A percentile compares a stretch with the other conserved stretches of the same genome.
phyloP scores from a whole-genome alignment of 2,329 filamentous ascomycete genomes.

The Talaromyces atroroseus region DNA sequence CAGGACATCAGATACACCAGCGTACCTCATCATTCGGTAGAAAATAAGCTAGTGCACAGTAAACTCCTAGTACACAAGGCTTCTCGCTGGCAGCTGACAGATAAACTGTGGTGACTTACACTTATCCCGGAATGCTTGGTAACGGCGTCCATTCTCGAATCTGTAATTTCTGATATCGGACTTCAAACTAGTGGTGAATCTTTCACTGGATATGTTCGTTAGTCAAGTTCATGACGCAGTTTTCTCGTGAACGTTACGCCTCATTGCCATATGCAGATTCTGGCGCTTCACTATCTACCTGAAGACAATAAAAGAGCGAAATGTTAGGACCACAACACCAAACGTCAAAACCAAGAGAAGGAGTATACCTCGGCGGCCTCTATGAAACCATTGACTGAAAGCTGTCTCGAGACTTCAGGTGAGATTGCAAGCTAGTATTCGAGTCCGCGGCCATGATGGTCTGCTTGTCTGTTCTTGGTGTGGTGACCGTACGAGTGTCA shows the following conservation, averaged over 20 bases:
- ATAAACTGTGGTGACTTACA: constrained; percentile 24
- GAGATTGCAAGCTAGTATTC: neutral
- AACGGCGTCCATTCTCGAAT: constrained; percentile 19
- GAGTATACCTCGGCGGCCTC: constrained; percentile 9
- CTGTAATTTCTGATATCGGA: constrained; percentile 16
- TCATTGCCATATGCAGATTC: constrained; percentile 12
- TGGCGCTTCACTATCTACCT: constrained; percentile 7
- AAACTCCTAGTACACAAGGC: constrained; percentile 1
- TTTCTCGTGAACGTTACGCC: neutral
- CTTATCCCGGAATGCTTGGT: constrained; percentile 28
- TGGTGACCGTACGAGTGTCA: neutral
- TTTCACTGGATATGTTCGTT: constrained; percentile 1
- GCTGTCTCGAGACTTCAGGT: neutral
- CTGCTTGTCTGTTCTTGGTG: neutral
- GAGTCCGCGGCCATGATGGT: neutral
- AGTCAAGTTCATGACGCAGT: neutral
- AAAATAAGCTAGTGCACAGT: constrained; percentile 5
- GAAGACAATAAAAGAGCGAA: neutral
- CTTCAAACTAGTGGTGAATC: constrained; percentile 31
- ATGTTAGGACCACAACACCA: neutral
- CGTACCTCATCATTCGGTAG: constrained; percentile 9
- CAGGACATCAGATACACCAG: neutral
- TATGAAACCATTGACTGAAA: neutral
- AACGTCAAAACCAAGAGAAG: too few relatives aligned
- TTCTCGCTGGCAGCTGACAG: neutral